Percentiles rank a stretch among this genome's conserved stretches.
Conservation (phyloP, 768 basidiomycete species). For the Amanita molliuscula region DNA sequence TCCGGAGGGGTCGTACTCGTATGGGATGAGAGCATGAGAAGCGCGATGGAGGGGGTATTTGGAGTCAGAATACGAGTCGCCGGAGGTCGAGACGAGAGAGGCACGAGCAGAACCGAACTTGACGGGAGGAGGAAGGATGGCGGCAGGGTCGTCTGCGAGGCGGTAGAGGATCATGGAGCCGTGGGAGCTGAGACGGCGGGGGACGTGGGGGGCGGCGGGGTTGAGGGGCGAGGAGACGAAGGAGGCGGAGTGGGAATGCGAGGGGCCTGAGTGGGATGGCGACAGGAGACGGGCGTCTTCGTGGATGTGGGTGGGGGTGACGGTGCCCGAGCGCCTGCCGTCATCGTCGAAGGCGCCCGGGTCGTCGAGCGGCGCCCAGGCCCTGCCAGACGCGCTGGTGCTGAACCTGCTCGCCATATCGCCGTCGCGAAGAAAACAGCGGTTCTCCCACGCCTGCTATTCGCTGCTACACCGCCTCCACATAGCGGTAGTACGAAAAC, state of each 20-base stretch:
- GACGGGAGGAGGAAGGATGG: conserved; percentile 22
- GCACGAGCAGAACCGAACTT: conserved; percentile 16
- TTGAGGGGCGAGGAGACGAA: conserved; percentile 48
- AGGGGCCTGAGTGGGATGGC: neutral
- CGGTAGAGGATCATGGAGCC: conserved; percentile 65
- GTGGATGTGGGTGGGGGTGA: neutral
- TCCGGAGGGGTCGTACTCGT: conserved; percentile 56
- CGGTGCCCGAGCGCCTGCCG: neutral
- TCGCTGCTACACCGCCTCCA: too few species aligned
- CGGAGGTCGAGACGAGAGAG: conserved; percentile 23
- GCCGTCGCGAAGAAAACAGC: too few species aligned
- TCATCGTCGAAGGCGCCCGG: neutral
- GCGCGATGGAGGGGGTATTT: conserved; percentile 46
- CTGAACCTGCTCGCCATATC: too few species aligned
- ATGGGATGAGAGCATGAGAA: conserved; percentile 41
- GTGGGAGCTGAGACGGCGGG: conserved; percentile 23
- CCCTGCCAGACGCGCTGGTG: too few species aligned
- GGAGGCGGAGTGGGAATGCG: conserved; percentile 7
- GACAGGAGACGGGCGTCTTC: conserved; percentile 11
- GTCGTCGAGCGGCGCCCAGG: neutral
- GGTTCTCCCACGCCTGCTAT: too few species aligned
- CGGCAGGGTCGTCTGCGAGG: conserved; percentile 30
- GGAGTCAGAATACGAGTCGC: conserved; percentile 41
- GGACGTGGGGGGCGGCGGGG: conserved; percentile 28
- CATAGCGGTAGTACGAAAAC: too few species aligned